Percentiles rank a stretch among this genome's conserved stretches.
These are phyloP conservation scores for Fusarium sterilihyphosum DNA, from an alignment of 2,329 filamentous ascomycete genomes.

Conservation along the genomic window DNA sequence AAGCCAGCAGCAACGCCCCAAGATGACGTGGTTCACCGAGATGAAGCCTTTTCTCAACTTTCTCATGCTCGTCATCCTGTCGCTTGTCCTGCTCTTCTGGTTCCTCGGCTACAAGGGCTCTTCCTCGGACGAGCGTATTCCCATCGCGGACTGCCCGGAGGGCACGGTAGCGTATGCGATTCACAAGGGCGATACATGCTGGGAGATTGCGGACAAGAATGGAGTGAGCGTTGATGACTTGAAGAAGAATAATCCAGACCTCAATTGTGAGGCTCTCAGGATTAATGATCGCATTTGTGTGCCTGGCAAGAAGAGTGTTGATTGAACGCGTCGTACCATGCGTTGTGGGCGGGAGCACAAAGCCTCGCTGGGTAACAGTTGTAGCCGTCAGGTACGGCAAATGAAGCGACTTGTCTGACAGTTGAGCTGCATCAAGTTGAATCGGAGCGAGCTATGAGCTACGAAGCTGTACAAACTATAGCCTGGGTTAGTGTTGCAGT, in stretches of 20 bases:
- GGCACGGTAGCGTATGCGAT: conserved; percentile 53
- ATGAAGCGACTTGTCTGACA: conserved; percentile 5
- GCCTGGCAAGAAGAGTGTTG: conserved; percentile 41
- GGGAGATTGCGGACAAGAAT: conserved; percentile 58
- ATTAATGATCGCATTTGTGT: conserved; percentile 59
- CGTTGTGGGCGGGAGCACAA: conserved; percentile 1
- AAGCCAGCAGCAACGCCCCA: conserved; percentile 29
- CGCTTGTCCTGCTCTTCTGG: conserved; percentile 61
- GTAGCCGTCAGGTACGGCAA: not conserved
- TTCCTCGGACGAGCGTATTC: conserved; percentile 25
- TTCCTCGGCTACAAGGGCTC: conserved; percentile 52
- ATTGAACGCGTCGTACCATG: not conserved
- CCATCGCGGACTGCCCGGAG: conserved; percentile 42
- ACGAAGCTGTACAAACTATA: not conserved
- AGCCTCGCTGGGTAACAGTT: not conserved
- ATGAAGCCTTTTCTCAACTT: conserved; percentile 68
- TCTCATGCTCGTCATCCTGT: conserved; percentile 62
- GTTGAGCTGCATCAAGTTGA: not conserved
- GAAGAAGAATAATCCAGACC: conserved; percentile 54
- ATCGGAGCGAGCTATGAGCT: not conserved
- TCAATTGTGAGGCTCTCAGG: conserved; percentile 59
- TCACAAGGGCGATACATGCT: conserved; percentile 61
- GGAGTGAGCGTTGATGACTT: conserved; percentile 58
- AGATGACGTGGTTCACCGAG: conserved; percentile 60
- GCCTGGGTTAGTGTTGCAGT: not conserved